phyloP scores from a whole-genome alignment of 1,284 basidiomycete genomes.

The Heterobasidion occidentale region DNA sequence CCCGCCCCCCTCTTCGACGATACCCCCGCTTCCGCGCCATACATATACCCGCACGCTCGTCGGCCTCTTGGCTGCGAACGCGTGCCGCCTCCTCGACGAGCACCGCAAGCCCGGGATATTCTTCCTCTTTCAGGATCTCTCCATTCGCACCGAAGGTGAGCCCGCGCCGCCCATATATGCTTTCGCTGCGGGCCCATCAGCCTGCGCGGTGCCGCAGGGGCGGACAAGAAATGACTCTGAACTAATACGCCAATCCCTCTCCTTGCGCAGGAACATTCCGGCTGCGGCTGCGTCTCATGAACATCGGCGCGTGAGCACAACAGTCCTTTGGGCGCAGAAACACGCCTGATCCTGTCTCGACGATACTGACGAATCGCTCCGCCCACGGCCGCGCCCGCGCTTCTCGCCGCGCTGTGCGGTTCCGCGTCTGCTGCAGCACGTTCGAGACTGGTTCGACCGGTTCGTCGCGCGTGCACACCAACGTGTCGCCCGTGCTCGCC shows the following conservation, averaged over 20 bases:
- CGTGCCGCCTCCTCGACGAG: slow-evolving; percentile 75
- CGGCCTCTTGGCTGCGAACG: slow-evolving; percentile 79
- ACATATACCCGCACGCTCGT: slow-evolving; percentile 83
- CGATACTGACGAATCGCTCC: no score
- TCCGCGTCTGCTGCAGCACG: neutral
- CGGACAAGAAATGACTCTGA: slow-evolving; percentile 3
- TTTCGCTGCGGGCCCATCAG: neutral
- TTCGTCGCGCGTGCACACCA: slow-evolving; percentile 53
- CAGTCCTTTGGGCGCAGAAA: neutral
- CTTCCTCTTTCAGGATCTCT: slow-evolving; percentile 84
- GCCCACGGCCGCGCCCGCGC: no score
- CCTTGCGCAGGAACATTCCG: slow-evolving; percentile 56
- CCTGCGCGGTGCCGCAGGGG: neutral
- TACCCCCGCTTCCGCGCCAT: slow-evolving; percentile 45
- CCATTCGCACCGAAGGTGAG: slow-evolving; percentile 76
- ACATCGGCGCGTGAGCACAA: slow-evolving; percentile 70
- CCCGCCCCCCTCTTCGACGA: slow-evolving; percentile 25
- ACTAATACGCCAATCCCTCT: slow-evolving; percentile 1
- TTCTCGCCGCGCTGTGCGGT: neutral
- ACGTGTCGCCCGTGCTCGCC: slow-evolving; percentile 67
- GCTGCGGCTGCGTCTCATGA: slow-evolving; percentile 75
- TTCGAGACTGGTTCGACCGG: slow-evolving; percentile 29
- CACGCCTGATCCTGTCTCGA: no score
- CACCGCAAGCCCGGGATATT: slow-evolving; percentile 79
- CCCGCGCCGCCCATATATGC: slow-evolving; percentile 8